Base-by-base conservation (phyloP, 1,284 basidiomycete species). In the Neonothopanus nambi region DNA sequence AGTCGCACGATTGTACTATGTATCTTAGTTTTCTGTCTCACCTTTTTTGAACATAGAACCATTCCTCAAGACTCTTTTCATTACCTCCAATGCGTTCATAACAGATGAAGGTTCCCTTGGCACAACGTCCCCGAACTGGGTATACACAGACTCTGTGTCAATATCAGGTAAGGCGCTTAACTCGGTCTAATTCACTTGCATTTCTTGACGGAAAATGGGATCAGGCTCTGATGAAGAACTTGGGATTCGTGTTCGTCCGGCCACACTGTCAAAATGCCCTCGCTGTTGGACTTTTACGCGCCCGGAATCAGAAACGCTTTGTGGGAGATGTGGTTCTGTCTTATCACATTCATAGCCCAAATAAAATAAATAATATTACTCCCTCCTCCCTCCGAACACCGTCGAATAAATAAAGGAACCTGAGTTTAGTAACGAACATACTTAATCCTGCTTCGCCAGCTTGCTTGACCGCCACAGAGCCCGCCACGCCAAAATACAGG, bases 261-360 rank as follows among this genome's bases (percentile, higher is more conserved):
- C 88, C 1, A 66, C 63, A 5, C 59, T 68, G 33, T 62, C 71
- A 12, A 91, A 92, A 65, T 93, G 91, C 65, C 87, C 88, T 3
- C 77, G 91, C 15, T 94, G 91, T 67, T 93, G 91, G 90, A 84
- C 81, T 5, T 85, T 79, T 64, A 83, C 81, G 0, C 74, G 82
- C 4, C 60, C 66, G 5, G 63, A 69, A 28, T 67, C 72, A 13
- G 74, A 82, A 12, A 61, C 63, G 6, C 66, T 91, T n/a, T 93
- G 90, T 68, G 53, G 57, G 7, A 75, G 90, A 57, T 93, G 90
- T 63, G 55, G 49, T 21, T 59, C 63, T 3, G 72, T 73, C n/a
- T 43, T 73, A 40, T 39, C 37, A 11, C 26, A 28, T 28, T 28
- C 26, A 28, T 28, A 28, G 26, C 26, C 5, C 26, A 5, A 28